Conservation (phyloP, 2,329 filamentous ascomycete genomes). For the Colletotrichum spinosum region DNA sequence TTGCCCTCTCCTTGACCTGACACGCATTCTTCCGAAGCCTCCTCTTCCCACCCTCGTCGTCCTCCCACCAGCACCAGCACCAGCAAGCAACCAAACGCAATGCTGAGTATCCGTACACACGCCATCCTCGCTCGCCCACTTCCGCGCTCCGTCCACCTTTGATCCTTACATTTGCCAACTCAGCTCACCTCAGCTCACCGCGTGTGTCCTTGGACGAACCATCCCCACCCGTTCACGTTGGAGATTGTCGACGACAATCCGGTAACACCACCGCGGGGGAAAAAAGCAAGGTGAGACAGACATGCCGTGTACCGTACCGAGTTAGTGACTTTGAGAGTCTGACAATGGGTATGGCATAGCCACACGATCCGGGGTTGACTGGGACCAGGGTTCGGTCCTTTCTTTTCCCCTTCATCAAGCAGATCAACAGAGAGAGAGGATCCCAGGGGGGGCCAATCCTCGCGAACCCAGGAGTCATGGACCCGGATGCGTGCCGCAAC, state of each 20-base stretch:
- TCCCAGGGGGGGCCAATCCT: too few species aligned
- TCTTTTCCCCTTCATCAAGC: neutral
- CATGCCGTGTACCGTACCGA: neutral
- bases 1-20: conserved; percentile 24
- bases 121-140: too few species aligned
- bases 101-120: too few species aligned
- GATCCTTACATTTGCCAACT: conserved; percentile 30
- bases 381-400: neutral
- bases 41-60: neutral
- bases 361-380: neutral
- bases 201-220: neutral
- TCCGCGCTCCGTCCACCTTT: conserved; percentile 17
- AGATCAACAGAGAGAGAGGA: neutral
- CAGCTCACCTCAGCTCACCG: neutral
- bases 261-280: neutral
- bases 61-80: too few species aligned
- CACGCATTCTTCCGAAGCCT: conserved; percentile 1
- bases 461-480: conserved; percentile 7
- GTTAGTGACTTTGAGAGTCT: conserved; percentile 2
- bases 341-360: neutral
- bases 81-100: too few species aligned
- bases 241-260: neutral
- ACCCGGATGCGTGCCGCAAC: conserved; percentile 33
- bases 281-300: conserved; percentile 10
- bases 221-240: neutral